Percentiles rank a stretch among this genome's conserved stretches.
These are phyloP conservation scores for Kluyveromyces nonfermentans DNA, from an alignment of 805 yeast species.

Conservation along the genomic window DNA sequence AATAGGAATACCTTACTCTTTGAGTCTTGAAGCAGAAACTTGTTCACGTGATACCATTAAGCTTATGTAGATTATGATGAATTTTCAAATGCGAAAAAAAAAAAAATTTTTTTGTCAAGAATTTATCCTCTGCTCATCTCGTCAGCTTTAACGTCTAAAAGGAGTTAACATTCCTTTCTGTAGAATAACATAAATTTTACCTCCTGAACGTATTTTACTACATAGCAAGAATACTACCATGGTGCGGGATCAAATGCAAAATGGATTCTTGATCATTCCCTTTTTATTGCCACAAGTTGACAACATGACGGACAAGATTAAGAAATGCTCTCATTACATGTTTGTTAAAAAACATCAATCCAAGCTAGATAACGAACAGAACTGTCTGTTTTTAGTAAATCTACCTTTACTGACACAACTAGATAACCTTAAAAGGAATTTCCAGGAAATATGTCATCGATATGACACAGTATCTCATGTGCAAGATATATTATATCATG, in stretches of 20 bases:
- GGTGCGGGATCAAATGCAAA: conserved; percentile 19
- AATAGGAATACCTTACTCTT: not conserved
- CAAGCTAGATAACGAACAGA: conserved; percentile 34
- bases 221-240: not conserved
- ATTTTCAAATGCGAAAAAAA: not conserved
- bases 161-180: not conserved
- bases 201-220: no score
- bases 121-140: not conserved
- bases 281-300: conserved; percentile 17
- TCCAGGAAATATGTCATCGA: conserved; percentile 41
- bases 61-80: not conserved
- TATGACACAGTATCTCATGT: conserved; percentile 49
- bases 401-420: conserved; percentile 56
- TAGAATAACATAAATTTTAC: no score
- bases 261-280: conserved; percentile 29
- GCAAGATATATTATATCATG: conserved; percentile 38
- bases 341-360: conserved; percentile 58
- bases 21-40: not conserved
- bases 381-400: conserved; percentile 65
- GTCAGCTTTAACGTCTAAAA: not conserved
- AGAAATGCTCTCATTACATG: conserved; percentile 41
- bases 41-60: not conserved
- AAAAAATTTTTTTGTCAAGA: not conserved
- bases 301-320: conserved; percentile 4
- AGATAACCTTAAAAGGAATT: conserved; percentile 44